A percentile compares a stretch with the other conserved stretches of the same genome.
Conservation (phyloP, 2,329 filamentous ascomycete genomes). For the Cytospora schulzeri region DNA sequence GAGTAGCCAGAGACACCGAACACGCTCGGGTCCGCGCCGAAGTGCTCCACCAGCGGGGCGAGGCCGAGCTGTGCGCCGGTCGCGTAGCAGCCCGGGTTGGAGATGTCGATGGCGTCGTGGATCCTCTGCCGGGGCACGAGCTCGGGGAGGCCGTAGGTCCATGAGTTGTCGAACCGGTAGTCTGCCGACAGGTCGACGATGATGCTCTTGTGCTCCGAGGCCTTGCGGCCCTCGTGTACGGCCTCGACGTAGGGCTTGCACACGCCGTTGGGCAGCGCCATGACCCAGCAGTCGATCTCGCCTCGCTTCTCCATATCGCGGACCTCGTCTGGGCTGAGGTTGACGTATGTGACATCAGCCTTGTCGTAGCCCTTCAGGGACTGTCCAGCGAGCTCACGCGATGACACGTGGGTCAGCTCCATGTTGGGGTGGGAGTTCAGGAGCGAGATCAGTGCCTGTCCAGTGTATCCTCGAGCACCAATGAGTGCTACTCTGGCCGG, state of each 20-base stretch:
- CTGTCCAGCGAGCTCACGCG: constrained; percentile 86
- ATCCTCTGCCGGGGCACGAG: constrained; percentile 77
- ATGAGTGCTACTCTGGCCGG: constrained; percentile 84
- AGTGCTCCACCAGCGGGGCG: constrained; percentile 73
- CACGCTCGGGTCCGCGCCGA: constrained; percentile 77
- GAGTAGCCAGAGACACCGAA: constrained; percentile 95
- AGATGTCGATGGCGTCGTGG: constrained; percentile 76
- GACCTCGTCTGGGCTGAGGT: constrained; percentile 83
- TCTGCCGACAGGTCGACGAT: constrained; percentile 96
- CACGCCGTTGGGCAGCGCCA: constrained; percentile 94
- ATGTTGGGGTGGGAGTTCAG: constrained; percentile 87
- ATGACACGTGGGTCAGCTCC: constrained; percentile 89
- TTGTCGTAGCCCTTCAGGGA: constrained; percentile 89
- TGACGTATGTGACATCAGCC: constrained; percentile 90
- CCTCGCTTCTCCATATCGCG: constrained; percentile 80
- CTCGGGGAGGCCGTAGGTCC: constrained; percentile 92
- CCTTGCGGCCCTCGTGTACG: constrained; percentile 68
- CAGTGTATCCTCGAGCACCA: constrained; percentile 90
- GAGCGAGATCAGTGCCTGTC: constrained; percentile 84
- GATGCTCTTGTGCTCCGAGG: constrained; percentile 61
- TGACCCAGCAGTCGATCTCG: constrained; percentile 93
- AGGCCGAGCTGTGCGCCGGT: constrained; percentile 91
- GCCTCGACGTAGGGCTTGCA: constrained; percentile 94
- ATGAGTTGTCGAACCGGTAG: constrained; percentile 82
- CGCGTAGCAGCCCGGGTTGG: constrained; percentile 94